phyloP scores from a whole-genome alignment of 164 flowering plant species.

The Amborella trichopoda region DNA sequence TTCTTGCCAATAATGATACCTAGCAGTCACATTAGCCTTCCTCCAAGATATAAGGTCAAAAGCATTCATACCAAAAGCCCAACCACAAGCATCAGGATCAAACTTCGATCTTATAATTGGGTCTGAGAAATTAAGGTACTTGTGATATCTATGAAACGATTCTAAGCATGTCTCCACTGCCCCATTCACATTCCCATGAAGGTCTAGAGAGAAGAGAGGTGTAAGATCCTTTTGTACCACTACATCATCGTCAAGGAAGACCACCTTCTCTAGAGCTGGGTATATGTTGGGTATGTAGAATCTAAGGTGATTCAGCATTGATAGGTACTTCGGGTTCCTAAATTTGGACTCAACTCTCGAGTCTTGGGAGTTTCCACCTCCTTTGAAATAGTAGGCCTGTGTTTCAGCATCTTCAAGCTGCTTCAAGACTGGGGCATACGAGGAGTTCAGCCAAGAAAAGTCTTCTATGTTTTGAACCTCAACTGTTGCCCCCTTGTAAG shows the following conservation, averaged over 20 bases:
- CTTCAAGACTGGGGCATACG: conserved; percentile 48
- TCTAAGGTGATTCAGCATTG: conserved; percentile 61
- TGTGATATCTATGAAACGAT: conserved; percentile 73
- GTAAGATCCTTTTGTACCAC: conserved; percentile 79
- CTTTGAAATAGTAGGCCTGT: conserved; percentile 30
- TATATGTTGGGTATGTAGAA: conserved; percentile 78
- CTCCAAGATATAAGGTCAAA: conserved; percentile 75
- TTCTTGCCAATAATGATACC: conserved; percentile 73
- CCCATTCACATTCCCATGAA: conserved; percentile 87
- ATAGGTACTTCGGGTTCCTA: conserved; percentile 43
- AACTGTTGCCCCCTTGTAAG: conserved; percentile 54
- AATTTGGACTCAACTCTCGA: conserved; percentile 36
- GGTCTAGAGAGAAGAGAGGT: conserved; percentile 59
- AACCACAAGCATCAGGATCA: conserved; percentile 83
- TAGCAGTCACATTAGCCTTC: conserved; percentile 55
- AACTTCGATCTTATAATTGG: conserved; percentile 60
- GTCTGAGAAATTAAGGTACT: conserved; percentile 73
- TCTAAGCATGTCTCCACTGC: conserved; percentile 91
- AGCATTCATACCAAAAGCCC: conserved; percentile 90
- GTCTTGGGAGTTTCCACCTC: conserved; percentile 28
- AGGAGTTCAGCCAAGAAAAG: conserved; percentile 60
- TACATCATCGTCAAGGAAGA: conserved; percentile 81
- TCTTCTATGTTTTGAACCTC: conserved; percentile 67
- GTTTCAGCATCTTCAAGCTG: conserved; percentile 37
- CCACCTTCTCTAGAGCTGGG: conserved; percentile 69